Base-by-base conservation (phyloP, 352 stramenopile genomes). In the Phytopythium montanum region DNA sequence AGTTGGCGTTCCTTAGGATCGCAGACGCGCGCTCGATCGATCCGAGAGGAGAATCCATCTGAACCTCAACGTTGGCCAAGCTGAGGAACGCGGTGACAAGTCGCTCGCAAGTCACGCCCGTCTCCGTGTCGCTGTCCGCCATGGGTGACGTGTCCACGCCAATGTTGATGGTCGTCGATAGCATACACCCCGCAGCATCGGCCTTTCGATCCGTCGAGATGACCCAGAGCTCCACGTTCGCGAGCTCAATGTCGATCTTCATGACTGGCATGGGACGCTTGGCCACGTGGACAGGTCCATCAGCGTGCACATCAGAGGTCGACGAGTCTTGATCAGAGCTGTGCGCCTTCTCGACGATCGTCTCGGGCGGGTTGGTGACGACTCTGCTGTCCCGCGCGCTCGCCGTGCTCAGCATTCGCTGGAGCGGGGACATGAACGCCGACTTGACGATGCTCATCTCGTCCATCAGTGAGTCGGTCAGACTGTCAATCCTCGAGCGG, bases 151-250 rank as follows among this genome's bases (percentile, higher is more conserved):
- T 26, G 33, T 65, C 62, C 6, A 48, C 55, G 31, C 42, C 31
- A n/a, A 68, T 38, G 29, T 57, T 64, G n/a, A 58, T 31, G 18
- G 52, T 49, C 26, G 58, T 69, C 6, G 75, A 87, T 10, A 92
- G 38, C 55, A 84, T 72, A 29, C 87, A 70, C 39, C 79, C 83
- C 38, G 74, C 62, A 16, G 72, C 72, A 12, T 92, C 81, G 4
- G 66, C 56, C 54, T 79, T 85, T 13, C 70, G 70, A 53, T 92
- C 83, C 0, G 69, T 88, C 28, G 83, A 85, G 13, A 92, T 52
- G 14, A 92, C 42, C 83, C 83, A 92, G 44, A 90, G 23, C 51
- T 90, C 66, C 49, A 90, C 51, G 45, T 84, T 78, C 2, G 62
- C 63, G 23, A 92, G 68, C 12, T 79, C 57, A 4, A 72, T 64